These are phyloP conservation scores for Fonsecaea multimorphosa DNA, from an alignment of 2,329 filamentous ascomycete genomes.

Conservation along the genomic window DNA sequence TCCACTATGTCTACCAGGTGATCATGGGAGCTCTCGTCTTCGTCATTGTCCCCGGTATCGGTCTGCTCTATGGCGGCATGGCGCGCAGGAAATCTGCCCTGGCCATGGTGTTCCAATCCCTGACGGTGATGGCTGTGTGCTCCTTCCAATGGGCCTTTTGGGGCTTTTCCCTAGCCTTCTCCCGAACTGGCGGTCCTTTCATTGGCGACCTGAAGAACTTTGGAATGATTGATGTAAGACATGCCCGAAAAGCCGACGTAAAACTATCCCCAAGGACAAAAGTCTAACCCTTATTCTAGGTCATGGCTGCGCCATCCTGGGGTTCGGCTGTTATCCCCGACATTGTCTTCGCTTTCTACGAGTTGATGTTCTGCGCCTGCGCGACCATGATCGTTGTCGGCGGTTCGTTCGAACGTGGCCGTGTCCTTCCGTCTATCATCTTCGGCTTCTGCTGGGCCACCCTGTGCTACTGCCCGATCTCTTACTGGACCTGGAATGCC, in stretches of 20 bases:
- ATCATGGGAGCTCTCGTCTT: slow-evolving; percentile 67
- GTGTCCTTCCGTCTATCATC: slow-evolving; percentile 67
- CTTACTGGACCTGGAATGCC: slow-evolving; percentile 79
- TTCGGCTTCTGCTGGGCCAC: slow-evolving; percentile 77
- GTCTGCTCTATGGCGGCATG: slow-evolving; percentile 68
- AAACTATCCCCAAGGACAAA: neutral
- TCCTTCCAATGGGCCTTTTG: slow-evolving; percentile 66
- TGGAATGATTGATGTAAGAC: slow-evolving; percentile 66
- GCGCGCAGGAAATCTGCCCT: slow-evolving; percentile 67
- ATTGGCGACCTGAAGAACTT: slow-evolving; percentile 69
- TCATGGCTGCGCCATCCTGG: slow-evolving; percentile 62
- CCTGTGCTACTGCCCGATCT: slow-evolving; percentile 71
- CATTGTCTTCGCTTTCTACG: slow-evolving; percentile 70
- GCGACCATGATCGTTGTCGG: slow-evolving; percentile 68
- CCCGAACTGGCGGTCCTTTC: slow-evolving; percentile 64
- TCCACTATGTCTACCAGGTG: slow-evolving; percentile 66
- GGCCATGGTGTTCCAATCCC: slow-evolving; percentile 66
- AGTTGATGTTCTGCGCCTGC: slow-evolving; percentile 65
- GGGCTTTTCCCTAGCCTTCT: slow-evolving; percentile 69
- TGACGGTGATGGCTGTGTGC: slow-evolving; percentile 61
- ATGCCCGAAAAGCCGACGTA: slow-evolving; percentile 61
- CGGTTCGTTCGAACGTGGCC: slow-evolving; percentile 68
- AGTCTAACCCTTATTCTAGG: slow-evolving; percentile 20
- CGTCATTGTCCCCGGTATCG: slow-evolving; percentile 71
- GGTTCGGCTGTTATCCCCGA: slow-evolving; percentile 65